Evolutionary conservation across 352 stramenopile genomes (phyloP).

Genomic region (Pythium myriotylum): DNA sequence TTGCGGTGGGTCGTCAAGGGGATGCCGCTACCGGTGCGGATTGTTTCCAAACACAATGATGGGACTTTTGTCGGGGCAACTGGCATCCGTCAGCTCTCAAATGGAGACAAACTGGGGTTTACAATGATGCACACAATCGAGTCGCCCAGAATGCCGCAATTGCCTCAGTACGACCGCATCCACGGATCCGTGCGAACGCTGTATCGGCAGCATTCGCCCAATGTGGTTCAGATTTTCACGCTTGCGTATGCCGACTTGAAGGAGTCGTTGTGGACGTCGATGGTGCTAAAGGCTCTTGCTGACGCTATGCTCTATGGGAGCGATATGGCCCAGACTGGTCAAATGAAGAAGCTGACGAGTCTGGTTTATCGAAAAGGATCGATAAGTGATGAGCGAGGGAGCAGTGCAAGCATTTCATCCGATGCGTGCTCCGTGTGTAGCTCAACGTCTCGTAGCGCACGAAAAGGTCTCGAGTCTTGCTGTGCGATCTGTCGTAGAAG

Average conservation of each 20-base stretch:
- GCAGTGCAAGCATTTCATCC: background rate
- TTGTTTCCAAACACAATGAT: conserved; percentile 47
- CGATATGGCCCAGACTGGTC: conserved; percentile 41
- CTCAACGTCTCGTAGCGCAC: background rate
- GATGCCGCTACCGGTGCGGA: conserved; percentile 41
- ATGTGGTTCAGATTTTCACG: background rate
- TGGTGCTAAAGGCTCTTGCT: conserved; percentile 44
- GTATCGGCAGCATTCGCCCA: conserved; percentile 31
- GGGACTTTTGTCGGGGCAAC: conserved; percentile 56
- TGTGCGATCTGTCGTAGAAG: conserved; percentile 7
- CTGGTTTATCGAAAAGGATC: conserved; percentile 20
- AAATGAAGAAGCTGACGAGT: conserved; percentile 63
- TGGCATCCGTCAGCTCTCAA: conserved; percentile 38
- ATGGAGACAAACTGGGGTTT: conserved; percentile 53
- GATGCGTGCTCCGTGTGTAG: conserved; percentile 7
- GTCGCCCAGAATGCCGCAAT: conserved; percentile 43
- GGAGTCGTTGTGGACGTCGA: conserved; percentile 30
- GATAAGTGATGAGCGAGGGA: background rate
- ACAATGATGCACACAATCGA: conserved; percentile 59
- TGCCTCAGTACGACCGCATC: conserved; percentile 37
- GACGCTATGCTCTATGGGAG: conserved; percentile 34
- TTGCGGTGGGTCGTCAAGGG: conserved; percentile 63
- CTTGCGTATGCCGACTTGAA: background rate
- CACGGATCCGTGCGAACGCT: conserved; percentile 59
- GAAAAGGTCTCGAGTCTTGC: conserved; percentile 7